A percentile compares a stretch with the other conserved stretches of the same genome.
Evolutionary conservation across 2,329 filamentous ascomycete genomes (phyloP).

Genomic region (Gnomoniopsis smithogilvyi): DNA sequence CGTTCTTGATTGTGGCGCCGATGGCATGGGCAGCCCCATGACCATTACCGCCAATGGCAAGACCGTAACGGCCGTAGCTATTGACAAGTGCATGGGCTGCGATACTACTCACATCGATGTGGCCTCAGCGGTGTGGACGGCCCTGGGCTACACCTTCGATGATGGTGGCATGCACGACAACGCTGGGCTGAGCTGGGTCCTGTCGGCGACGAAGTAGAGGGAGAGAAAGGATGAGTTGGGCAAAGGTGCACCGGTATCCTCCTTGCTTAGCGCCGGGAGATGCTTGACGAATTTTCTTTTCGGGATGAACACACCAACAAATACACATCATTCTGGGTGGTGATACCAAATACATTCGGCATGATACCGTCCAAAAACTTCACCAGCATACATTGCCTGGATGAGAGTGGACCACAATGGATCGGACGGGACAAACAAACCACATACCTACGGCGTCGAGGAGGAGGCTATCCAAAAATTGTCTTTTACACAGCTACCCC

Average conservation of each 20-base stretch:
- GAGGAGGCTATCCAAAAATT: background rate
- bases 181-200: slow-evolving; percentile 3
- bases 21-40: slow-evolving; percentile 54
- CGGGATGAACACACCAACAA: background rate
- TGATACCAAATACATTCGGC: background rate
- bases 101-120: slow-evolving; percentile 12
- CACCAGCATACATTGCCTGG: background rate
- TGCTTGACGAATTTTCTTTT: slow-evolving; percentile 17
- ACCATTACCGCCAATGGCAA: slow-evolving; percentile 25
- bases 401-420: background rate
- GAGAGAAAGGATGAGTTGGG: background rate
- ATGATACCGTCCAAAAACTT: slow-evolving; percentile 6
- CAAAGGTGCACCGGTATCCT: background rate
- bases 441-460: background rate
- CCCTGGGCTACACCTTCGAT: slow-evolving; percentile 45
- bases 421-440: background rate
- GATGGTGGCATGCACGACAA: slow-evolving; percentile 37
- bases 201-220: background rate
- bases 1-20: slow-evolving; percentile 55
- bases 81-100: slow-evolving; percentile 20
- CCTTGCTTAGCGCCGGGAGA: background rate
- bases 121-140: slow-evolving; percentile 30
- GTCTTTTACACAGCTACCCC: background rate
- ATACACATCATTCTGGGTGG: background rate
- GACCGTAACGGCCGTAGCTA: slow-evolving; percentile 20